phyloP scores from a whole-genome alignment of 306 rosid genomes.

The Senna siamea region DNA sequence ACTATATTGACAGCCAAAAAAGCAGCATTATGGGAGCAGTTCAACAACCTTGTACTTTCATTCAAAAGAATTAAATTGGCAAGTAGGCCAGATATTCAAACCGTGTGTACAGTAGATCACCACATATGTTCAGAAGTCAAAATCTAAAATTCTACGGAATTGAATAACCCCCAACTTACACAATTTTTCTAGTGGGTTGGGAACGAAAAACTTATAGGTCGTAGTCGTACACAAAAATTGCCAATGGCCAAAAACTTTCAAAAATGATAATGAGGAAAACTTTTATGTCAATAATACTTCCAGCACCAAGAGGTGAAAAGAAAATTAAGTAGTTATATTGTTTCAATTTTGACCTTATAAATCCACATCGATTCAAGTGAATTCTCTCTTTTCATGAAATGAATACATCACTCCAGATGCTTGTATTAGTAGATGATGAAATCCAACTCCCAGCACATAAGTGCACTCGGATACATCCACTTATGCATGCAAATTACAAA shows the following conservation, averaged over 20 bases:
- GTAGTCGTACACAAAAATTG: neutral
- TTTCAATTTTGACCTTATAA: constrained; percentile 25
- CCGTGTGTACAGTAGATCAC: neutral
- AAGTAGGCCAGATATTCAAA: constrained; percentile 7
- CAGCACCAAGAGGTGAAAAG: neutral
- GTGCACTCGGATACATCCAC: constrained; percentile 4
- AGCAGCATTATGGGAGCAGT: constrained; percentile 20
- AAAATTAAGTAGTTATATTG: neutral
- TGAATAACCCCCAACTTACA: neutral
- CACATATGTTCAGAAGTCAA: constrained; percentile 1
- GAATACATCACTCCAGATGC: no score
- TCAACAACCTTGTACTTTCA: constrained; percentile 24
- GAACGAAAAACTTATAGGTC: neutral
- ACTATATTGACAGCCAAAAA: neutral
- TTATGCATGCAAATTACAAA: constrained; percentile 19
- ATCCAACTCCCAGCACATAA: constrained; percentile 20
- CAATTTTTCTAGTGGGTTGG: neutral
- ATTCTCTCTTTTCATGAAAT: no score
- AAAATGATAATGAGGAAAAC: neutral
- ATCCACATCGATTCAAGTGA: constrained; percentile 1
- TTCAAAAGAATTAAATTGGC: constrained; percentile 1
- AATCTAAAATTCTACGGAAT: neutral
- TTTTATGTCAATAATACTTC: constrained; percentile 3
- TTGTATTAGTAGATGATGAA: no score
- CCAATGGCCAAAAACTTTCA: neutral